Conservation (phyloP, 208 protist species). For the Leishmania tarentolae region DNA sequence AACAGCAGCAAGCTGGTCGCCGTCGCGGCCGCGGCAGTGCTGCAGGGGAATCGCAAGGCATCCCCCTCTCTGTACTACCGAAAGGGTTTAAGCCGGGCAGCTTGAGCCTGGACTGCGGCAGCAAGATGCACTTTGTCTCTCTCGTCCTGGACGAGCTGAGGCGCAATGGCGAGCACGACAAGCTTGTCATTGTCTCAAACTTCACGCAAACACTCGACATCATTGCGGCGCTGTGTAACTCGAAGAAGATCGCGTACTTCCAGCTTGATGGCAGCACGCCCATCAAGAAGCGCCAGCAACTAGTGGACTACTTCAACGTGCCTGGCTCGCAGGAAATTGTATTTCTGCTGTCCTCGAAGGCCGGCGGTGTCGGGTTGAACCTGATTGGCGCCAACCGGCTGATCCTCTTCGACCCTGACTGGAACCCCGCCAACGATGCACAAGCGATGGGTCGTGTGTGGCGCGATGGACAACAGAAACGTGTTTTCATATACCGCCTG, state of each 20-base stretch:
- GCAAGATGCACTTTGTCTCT: slow-evolving; percentile 85
- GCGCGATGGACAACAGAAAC: slow-evolving; percentile 94
- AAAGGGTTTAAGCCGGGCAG: slow-evolving; percentile 63
- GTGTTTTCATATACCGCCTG: slow-evolving; percentile 95
- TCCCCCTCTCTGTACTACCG: slow-evolving; percentile 67
- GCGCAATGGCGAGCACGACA: slow-evolving; percentile 68
- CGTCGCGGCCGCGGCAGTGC: slow-evolving; percentile 12
- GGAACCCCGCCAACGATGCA: slow-evolving; percentile 91
- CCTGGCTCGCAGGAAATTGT: slow-evolving; percentile 85
- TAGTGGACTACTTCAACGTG: slow-evolving; percentile 92
- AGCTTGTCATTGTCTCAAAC: slow-evolving; percentile 88
- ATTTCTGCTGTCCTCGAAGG: slow-evolving; percentile 94
- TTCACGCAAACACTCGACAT: slow-evolving; percentile 85
- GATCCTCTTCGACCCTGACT: slow-evolving; percentile 95
- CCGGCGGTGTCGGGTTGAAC: slow-evolving; percentile 94
- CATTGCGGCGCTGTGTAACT: slow-evolving; percentile 60
- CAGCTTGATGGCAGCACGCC: slow-evolving; percentile 84
- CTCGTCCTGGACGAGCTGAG: slow-evolving; percentile 78
- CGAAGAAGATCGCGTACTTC: slow-evolving; percentile 79
- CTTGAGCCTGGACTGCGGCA: slow-evolving; percentile 56
- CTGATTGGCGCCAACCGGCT: slow-evolving; percentile 93
- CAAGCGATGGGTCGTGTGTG: slow-evolving; percentile 96
- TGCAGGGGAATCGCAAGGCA: slow-evolving; percentile 27
- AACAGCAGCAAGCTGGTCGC: slow-evolving; percentile 8
- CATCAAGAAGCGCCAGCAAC: slow-evolving; percentile 80